Evolutionary conservation across 2,329 filamentous ascomycete species (phyloP).

Genomic region (Aspergillus uvarum): DNA sequence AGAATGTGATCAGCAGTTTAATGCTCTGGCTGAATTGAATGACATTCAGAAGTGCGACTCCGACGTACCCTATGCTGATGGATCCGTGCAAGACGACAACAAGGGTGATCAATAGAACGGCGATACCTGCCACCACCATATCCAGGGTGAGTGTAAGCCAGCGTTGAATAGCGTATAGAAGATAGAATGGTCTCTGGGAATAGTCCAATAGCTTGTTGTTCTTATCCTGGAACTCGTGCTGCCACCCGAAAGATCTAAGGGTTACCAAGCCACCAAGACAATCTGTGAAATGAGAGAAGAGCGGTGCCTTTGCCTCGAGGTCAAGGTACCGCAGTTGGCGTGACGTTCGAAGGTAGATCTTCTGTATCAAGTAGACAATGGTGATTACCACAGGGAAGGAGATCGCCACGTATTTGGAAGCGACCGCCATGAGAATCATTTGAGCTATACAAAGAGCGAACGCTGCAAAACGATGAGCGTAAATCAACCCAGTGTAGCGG

Average conservation of each 20-base stretch:
- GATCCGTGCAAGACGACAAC: conserved; percentile 47
- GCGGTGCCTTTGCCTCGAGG: conserved; percentile 51
- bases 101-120: conserved; percentile 50
- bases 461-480: conserved; percentile 6
- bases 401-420: conserved; percentile 50
- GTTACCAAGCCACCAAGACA: conserved; percentile 42
- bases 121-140: conserved; percentile 51
- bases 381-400: conserved; percentile 54
- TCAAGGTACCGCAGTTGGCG: conserved; percentile 53
- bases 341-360: conserved; percentile 48
- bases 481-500: background rate
- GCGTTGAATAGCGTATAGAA: conserved; percentile 57
- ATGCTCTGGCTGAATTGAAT: conserved; percentile 55
- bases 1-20: conserved; percentile 52
- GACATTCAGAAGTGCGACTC: conserved; percentile 55
- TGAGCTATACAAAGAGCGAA: conserved; percentile 44
- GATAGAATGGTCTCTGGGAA: conserved; percentile 59
- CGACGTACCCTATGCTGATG: conserved; percentile 51
- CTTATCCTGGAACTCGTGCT: conserved; percentile 43
- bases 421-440: conserved; percentile 50
- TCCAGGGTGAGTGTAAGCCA: conserved; percentile 57
- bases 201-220: conserved; percentile 52
- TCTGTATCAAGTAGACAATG: conserved; percentile 43
- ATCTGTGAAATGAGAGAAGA: conserved; percentile 54
- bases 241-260: conserved; percentile 53